Evolutionary conservation across 306 rosid genomes (phyloP).

Genomic region (Vigna trinervia): DNA sequence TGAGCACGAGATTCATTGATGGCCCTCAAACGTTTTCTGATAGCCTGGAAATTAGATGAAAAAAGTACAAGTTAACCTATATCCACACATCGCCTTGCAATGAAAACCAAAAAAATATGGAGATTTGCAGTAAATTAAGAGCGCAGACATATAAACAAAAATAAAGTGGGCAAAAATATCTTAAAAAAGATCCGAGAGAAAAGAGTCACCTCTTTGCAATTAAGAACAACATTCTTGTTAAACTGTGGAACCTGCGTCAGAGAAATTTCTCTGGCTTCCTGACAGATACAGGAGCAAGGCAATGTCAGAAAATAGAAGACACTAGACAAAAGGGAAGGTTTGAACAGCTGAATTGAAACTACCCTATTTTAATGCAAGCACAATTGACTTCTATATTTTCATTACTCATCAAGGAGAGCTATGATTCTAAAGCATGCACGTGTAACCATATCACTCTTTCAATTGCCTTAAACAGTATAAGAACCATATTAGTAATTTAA

Average conservation of each 20-base stretch:
- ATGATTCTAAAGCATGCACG: neutral
- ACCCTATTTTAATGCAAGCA: neutral
- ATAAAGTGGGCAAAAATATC: conserved; percentile 36
- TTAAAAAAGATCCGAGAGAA: neutral
- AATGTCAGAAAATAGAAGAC: conserved; percentile 40
- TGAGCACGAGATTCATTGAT: conserved; percentile 96
- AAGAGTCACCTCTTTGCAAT: conserved; percentile 85
- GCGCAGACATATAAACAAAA: conserved; percentile 26
- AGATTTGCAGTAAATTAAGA: conserved; percentile 29
- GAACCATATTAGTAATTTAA: neutral
- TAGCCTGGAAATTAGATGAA: conserved; percentile 68
- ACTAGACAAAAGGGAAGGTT: too few relatives aligned
- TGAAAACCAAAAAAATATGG: conserved; percentile 10
- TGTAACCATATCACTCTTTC: neutral
- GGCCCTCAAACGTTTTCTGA: conserved; percentile 85
- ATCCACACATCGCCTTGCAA: conserved; percentile 21
- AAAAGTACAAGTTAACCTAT: conserved; percentile 33
- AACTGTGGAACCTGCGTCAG: conserved; percentile 66
- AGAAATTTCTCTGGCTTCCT: conserved; percentile 82
- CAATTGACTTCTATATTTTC: neutral
- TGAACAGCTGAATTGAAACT: neutral
- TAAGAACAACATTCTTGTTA: conserved; percentile 64
- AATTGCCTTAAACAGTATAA: neutral
- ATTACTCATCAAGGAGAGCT: neutral
- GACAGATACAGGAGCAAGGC: conserved; percentile 49